These are phyloP conservation scores for Lentinula sp. DNA, from an alignment of 768 basidiomycete species.

Conservation along the genomic window DNA sequence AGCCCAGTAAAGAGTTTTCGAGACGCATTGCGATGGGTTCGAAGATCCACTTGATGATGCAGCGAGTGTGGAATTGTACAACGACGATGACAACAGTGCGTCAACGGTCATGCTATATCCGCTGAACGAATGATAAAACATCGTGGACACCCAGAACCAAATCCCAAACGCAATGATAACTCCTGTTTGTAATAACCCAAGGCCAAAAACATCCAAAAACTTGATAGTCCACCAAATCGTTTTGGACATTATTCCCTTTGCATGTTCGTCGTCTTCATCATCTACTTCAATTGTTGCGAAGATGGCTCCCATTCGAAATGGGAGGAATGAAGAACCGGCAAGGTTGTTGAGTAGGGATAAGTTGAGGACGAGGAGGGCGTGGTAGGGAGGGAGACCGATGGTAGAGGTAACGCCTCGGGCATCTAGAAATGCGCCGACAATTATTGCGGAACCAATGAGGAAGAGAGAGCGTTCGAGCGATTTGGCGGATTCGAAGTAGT, in stretches of 20 bases:
- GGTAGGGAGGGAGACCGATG: not conserved
- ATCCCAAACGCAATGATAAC: not conserved
- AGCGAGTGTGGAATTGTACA: not conserved
- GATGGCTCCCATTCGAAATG: not conserved
- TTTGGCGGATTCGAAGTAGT: not conserved
- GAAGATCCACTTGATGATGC: not conserved
- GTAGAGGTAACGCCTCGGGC: not conserved
- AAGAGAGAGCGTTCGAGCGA: not conserved
- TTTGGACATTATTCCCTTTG: not conserved
- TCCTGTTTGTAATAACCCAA: not conserved
- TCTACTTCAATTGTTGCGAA: not conserved
- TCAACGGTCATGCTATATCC: not conserved
- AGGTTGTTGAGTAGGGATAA: not conserved
- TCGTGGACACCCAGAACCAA: not conserved
- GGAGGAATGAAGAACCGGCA: not conserved
- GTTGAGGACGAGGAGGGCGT: not conserved
- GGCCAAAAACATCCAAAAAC: not conserved
- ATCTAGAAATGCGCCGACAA: not conserved
- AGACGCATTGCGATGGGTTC: not conserved
- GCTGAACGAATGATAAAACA: not conserved
- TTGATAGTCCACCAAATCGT: not conserved
- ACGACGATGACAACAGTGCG: not conserved
- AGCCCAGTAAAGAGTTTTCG: not conserved
- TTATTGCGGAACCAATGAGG: not conserved
- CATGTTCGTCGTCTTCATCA: not conserved